Conservation (phyloP, 192 early-diverging fungal species). For the Diversispora epigaea region DNA sequence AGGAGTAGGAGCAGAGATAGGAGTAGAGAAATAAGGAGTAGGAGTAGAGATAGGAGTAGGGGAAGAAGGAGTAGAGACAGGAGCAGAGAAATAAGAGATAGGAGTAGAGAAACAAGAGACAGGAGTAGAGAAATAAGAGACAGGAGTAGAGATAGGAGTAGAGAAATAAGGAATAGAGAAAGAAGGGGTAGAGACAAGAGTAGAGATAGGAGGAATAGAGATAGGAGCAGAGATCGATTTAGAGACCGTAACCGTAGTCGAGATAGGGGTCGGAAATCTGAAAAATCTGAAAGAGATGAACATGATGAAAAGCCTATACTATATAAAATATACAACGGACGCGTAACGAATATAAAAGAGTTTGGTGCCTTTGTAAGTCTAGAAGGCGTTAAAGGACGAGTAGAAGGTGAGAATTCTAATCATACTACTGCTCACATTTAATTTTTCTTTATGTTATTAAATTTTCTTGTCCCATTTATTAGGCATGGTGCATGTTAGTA, state of each 20-base stretch:
- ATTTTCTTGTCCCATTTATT: background rate
- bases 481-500: constrained; percentile 72
- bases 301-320: constrained; percentile 80
- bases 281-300: constrained; percentile 21
- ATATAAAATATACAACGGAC: constrained; percentile 91
- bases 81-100: constrained; percentile 28
- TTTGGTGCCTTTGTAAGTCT: constrained; percentile 93
- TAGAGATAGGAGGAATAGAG: constrained; percentile 5
- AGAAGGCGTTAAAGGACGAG: constrained; percentile 72
- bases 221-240: constrained; percentile 1
- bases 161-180: constrained; percentile 5
- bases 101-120: constrained; percentile 18
- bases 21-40: constrained; percentile 27
- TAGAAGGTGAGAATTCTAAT: constrained; percentile 61
- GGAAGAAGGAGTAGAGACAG: constrained; percentile 37
- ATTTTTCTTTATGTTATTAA: background rate
- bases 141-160: constrained; percentile 28
- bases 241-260: constrained; percentile 26
- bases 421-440: background rate
- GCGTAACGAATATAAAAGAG: constrained; percentile 79
- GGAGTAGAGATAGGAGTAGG: constrained; percentile 30
- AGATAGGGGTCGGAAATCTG: constrained; percentile 18
- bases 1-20: constrained; percentile 30
- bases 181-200: background rate
- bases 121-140: constrained; percentile 1